Percentiles rank a stretch among this genome's conserved stretches.
Conservation (phyloP, 2,329 filamentous ascomycete species). For the Cyanodermella asteris region DNA sequence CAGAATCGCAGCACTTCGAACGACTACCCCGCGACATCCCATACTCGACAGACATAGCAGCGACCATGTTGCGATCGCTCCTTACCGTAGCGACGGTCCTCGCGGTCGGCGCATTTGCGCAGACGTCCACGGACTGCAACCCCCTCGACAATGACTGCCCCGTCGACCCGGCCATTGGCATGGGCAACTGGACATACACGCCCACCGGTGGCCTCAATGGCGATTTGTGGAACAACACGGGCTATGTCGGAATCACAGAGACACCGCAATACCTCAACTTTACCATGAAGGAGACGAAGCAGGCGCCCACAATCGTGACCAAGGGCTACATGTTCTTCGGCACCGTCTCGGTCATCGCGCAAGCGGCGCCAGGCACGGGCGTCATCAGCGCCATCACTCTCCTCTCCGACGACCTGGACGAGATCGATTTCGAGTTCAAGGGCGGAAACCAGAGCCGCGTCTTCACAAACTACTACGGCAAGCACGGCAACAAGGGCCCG, state of each 20-base stretch:
- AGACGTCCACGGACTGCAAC: conserved; percentile 3
- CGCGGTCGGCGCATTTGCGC: conserved; percentile 1
- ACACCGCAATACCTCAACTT: too few relatives aligned
- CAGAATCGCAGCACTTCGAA: too few relatives aligned
- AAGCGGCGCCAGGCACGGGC: conserved; percentile 25
- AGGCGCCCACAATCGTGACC: conserved; percentile 24
- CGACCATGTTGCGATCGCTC: too few relatives aligned
- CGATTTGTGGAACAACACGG: too few relatives aligned
- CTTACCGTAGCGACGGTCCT: too few relatives aligned
- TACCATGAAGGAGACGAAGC: too few relatives aligned
- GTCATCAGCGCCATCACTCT: conserved; percentile 29
- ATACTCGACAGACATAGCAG: too few relatives aligned
- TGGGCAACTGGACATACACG: too few relatives aligned
- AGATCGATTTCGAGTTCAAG: conserved; percentile 27
- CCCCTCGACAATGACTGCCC: conserved; percentile 18
- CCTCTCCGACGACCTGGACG: conserved; percentile 29
- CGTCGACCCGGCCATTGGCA: conserved; percentile 21
- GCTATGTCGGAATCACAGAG: too few relatives aligned
- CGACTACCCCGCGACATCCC: too few relatives aligned
- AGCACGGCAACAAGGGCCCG: too few relatives aligned
- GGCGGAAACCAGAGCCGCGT: conserved; percentile 17
- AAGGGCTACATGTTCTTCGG: conserved; percentile 33
- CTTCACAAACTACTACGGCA: conserved; percentile 7
- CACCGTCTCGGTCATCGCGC: conserved; percentile 24
- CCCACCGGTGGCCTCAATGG: too few relatives aligned